Conservation (phyloP, 208 protist species). For the Crithidia bombi region DNA sequence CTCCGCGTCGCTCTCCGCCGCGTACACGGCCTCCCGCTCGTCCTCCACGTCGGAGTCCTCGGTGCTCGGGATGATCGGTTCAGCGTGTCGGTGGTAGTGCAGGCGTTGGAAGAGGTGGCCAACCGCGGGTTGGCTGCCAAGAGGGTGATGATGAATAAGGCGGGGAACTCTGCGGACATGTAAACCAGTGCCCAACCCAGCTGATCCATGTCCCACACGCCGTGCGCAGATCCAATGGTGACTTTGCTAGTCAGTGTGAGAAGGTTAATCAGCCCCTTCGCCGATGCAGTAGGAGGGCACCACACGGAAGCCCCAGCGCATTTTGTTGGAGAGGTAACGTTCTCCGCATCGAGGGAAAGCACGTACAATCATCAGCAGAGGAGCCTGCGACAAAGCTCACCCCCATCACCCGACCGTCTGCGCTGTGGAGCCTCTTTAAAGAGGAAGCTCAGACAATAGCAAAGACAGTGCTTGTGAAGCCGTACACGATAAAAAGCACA, state of each 20-base stretch:
- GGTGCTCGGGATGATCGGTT: slow-evolving; percentile 32
- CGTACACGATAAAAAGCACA: slow-evolving; percentile 53
- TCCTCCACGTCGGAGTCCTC: slow-evolving; percentile 48
- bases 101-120: slow-evolving; percentile 52
- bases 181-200: slow-evolving; percentile 45
- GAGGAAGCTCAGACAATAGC: slow-evolving; percentile 59
- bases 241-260: slow-evolving; percentile 31
- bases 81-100: slow-evolving; percentile 39
- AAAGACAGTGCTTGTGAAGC: slow-evolving; percentile 31
- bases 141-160: slow-evolving; percentile 45
- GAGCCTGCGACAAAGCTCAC: slow-evolving; percentile 67
- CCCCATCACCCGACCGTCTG: slow-evolving; percentile 55
- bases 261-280: slow-evolving; percentile 67
- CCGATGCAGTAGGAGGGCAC: slow-evolving; percentile 63
- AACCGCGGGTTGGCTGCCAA: too few species aligned
- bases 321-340: slow-evolving; percentile 32
- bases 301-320: slow-evolving; percentile 57
- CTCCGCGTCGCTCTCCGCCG: slow-evolving; percentile 13
- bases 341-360: slow-evolving; percentile 34
- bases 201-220: slow-evolving; percentile 38
- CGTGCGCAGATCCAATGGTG: slow-evolving; percentile 6
- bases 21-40: slow-evolving; percentile 36
- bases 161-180: slow-evolving; percentile 57
- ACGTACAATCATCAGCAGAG: slow-evolving; percentile 61
- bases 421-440: slow-evolving; percentile 60